Evolutionary conservation across 2,329 filamentous ascomycete genomes (phyloP).

Genomic region (Podosphaera leucotricha): DNA sequence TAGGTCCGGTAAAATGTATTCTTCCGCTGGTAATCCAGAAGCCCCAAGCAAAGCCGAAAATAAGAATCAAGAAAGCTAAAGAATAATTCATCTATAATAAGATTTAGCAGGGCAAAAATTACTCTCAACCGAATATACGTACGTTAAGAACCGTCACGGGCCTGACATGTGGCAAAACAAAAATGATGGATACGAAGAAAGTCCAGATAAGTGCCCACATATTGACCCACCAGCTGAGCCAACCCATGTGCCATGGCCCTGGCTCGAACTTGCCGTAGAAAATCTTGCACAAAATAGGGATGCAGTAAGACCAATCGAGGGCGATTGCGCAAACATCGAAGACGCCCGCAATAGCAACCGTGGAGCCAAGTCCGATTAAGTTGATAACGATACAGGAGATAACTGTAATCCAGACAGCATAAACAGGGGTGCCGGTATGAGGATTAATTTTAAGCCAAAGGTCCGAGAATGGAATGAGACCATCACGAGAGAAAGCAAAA

Average conservation of each 20-base stretch:
- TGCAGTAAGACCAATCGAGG: slow-evolving; percentile 30
- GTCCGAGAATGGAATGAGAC: slow-evolving; percentile 31
- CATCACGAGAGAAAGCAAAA: slow-evolving; percentile 37
- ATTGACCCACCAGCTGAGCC: slow-evolving; percentile 20
- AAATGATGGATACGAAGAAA: slow-evolving; percentile 27
- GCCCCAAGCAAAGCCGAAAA: slow-evolving; percentile 20
- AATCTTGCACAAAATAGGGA: slow-evolving; percentile 30
- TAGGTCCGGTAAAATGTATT: slow-evolving; percentile 25
- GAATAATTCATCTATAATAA: slow-evolving; percentile 29
- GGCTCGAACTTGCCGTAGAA: slow-evolving; percentile 23
- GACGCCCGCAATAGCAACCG: slow-evolving; percentile 26
- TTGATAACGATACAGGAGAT: slow-evolving; percentile 32
- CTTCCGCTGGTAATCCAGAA: slow-evolving; percentile 24
- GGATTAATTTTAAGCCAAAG: slow-evolving; percentile 31
- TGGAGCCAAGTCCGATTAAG: slow-evolving; percentile 31
- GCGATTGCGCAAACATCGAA: slow-evolving; percentile 31
- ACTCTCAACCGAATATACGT: slow-evolving; percentile 7
- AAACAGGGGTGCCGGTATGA: slow-evolving; percentile 32
- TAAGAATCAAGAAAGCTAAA: slow-evolving; percentile 24
- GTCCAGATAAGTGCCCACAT: slow-evolving; percentile 27
- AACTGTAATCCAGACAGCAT: slow-evolving; percentile 34
- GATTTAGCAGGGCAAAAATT: background rate
- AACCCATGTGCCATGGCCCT: slow-evolving; percentile 28
- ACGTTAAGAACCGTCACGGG: slow-evolving; percentile 24
- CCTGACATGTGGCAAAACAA: slow-evolving; percentile 25